Evolutionary conservation across 345 rosid species (phyloP).

Genomic region (Isatis tinctoria): DNA sequence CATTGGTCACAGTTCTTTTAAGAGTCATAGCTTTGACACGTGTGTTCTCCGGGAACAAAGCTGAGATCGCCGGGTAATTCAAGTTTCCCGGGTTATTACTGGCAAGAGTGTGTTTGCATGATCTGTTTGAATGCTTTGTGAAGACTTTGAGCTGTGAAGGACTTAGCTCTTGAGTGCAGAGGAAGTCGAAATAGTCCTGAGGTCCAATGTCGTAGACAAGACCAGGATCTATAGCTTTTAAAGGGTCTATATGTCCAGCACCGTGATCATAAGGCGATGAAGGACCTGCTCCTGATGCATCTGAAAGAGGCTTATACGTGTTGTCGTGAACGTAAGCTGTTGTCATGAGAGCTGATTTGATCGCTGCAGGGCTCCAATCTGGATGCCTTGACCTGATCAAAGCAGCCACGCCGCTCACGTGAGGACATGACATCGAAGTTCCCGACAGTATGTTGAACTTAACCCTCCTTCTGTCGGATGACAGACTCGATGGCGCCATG

Average conservation of each 20-base stretch:
- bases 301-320: conserved; percentile 47
- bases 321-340: conserved; percentile 93
- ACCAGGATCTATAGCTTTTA: conserved; percentile 81
- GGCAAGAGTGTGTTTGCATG: conserved; percentile 46
- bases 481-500: conserved; percentile 68
- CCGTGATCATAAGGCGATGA: conserved; percentile 77
- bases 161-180: conserved; percentile 66
- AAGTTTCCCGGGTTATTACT: conserved; percentile 53
- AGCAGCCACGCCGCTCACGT: conserved; percentile 91
- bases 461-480: conserved; percentile 61
- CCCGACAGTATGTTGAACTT: conserved; percentile 83
- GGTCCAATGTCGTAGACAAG: conserved; percentile 71
- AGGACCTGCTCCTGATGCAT: conserved; percentile 51
- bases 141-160: conserved; percentile 60
- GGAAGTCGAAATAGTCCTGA: conserved; percentile 81
- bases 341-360: conserved; percentile 93
- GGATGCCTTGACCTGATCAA: conserved; percentile 85
- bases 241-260: conserved; percentile 82
- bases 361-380: conserved; percentile 88
- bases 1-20: conserved; percentile 73
- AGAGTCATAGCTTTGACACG: conserved; percentile 38
- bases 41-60: conserved; percentile 51
- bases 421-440: conserved; percentile 97
- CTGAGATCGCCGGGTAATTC: conserved; percentile 91
- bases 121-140: conserved; percentile 59